These are phyloP conservation scores for Eudorina sp. DNA, from an alignment of 139 green algal species.

Conservation along the genomic window DNA sequence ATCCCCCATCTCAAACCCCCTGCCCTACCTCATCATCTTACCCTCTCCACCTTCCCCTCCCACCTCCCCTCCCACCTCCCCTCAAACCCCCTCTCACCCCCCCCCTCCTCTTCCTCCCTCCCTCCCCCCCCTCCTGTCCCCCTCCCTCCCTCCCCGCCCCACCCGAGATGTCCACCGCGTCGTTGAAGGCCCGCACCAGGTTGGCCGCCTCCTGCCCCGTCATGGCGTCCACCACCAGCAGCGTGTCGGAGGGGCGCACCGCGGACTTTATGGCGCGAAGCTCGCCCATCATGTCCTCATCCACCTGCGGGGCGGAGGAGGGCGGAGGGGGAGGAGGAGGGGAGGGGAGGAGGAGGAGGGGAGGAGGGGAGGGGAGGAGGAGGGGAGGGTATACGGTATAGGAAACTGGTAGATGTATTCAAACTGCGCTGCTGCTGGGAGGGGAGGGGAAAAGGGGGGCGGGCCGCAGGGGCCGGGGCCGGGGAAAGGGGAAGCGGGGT, in stretches of 20 bases:
- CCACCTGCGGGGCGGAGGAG: constrained; percentile 73
- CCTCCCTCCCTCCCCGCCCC: not conserved
- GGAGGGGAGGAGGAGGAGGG: not conserved
- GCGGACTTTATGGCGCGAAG: constrained; percentile 84
- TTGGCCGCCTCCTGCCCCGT: constrained; percentile 91
- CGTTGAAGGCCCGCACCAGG: constrained; percentile 96
- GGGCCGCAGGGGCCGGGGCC: no score
- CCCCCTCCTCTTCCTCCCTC: not conserved
- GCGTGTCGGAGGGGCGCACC: constrained; percentile 90
- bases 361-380: no score
- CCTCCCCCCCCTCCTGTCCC: not conserved
- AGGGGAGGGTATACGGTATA: not conserved
- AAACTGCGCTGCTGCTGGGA: no score
- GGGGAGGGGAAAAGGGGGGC: no score
- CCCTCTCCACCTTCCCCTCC: no score
- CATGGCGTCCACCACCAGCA: constrained; percentile 99
- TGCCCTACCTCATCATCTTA: no score
- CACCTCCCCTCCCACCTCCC: no score
- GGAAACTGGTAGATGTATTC: no score
- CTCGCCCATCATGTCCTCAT: constrained; percentile 94
- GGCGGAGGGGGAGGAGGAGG: not conserved
- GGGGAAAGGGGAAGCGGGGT: no score
- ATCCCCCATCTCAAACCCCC: no score
- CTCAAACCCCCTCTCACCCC: not conserved
- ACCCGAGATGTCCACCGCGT: constrained; percentile 78